Conservation (phyloP, 306 rosid genomes). For the Ammopiptanthus mongolicus region DNA sequence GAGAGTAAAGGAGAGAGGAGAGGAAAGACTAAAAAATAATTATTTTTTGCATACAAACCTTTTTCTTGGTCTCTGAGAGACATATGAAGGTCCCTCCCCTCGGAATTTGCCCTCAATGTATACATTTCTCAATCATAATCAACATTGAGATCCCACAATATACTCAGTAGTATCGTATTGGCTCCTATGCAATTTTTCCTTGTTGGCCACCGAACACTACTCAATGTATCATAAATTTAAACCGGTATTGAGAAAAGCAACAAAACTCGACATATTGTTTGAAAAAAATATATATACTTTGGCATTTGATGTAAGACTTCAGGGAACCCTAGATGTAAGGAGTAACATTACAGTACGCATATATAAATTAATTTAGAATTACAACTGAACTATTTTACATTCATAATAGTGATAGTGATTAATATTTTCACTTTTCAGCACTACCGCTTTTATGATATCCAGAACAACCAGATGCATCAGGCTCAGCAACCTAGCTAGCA, state of each 20-base stretch:
- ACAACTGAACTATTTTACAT: constrained; percentile 16
- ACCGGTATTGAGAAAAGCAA: neutral
- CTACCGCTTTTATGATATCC: neutral
- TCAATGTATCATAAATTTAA: no score
- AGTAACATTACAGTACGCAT: neutral
- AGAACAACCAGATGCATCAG: constrained; percentile 21
- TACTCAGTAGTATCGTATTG: no score
- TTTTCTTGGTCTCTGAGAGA: no score
- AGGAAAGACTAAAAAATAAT: no score
- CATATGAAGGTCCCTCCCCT: no score
- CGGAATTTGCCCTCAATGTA: no score
- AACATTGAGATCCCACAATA: no score
- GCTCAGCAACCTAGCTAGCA: constrained; percentile 5
- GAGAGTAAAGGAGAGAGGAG: no score
- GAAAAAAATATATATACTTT: neutral
- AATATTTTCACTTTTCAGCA: constrained; percentile 6
- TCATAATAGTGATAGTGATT: neutral
- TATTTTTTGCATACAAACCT: no score
- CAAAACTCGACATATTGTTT: neutral
- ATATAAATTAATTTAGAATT: neutral
- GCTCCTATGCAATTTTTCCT: no score
- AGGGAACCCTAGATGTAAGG: neutral
- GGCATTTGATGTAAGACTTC: neutral
- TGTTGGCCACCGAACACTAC: no score
- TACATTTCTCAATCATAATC: no score